Conservation (phyloP, 2,329 filamentous ascomycete genomes). For the Alternaria sp. region DNA sequence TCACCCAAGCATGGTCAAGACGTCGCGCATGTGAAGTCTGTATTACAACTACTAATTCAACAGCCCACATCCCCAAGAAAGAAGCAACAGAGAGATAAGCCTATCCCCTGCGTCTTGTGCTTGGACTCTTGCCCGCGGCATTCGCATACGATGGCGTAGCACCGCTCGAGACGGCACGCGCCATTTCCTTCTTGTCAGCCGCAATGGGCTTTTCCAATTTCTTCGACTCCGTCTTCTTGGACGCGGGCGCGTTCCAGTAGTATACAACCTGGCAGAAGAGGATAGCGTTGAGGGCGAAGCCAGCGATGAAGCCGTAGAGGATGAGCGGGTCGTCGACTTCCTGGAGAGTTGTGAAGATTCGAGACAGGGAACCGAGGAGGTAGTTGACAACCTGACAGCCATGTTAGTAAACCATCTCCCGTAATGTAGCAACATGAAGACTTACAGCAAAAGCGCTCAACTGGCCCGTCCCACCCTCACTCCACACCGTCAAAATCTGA, state of each 20-base stretch:
- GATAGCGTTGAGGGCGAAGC: constrained; percentile 86
- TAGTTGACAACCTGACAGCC: constrained; percentile 89
- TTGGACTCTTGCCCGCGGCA: constrained; percentile 56
- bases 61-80: background rate
- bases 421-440: background rate
- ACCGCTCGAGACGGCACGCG: constrained; percentile 46
- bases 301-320: constrained; percentile 90
- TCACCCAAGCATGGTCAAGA: background rate
- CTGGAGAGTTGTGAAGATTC: constrained; percentile 97
- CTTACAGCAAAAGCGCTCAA: constrained; percentile 93
- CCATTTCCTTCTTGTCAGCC: constrained; percentile 40
- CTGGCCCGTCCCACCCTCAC: constrained; percentile 88
- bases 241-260: constrained; percentile 78
- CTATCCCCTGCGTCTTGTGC: constrained; percentile 62
- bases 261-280: constrained; percentile 90
- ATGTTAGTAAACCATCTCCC: background rate
- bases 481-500: constrained; percentile 87
- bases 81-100: background rate
- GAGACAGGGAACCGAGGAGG: constrained; percentile 86
- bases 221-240: constrained; percentile 40
- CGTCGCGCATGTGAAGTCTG: background rate
- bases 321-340: constrained; percentile 98
- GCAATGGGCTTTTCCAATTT: constrained; percentile 49
- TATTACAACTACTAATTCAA: background rate
- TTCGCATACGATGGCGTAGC: constrained; percentile 46